Conservation (phyloP, 139 green algal genomes). For the Tetraselmis striata region DNA sequence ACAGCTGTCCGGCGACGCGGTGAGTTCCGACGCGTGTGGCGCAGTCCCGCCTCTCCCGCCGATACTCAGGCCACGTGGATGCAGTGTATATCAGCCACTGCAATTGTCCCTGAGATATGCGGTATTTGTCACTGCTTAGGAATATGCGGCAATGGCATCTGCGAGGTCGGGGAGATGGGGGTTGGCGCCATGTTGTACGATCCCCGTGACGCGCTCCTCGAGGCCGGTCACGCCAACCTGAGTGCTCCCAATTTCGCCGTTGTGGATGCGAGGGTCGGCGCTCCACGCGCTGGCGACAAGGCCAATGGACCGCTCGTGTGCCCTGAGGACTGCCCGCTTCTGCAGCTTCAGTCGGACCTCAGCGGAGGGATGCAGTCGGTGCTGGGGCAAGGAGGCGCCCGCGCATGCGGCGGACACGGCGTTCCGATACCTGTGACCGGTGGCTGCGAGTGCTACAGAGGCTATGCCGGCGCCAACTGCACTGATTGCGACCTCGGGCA, state of each 20-base stretch:
- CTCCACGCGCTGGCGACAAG: no score
- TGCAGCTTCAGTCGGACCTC: not conserved
- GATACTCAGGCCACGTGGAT: no score
- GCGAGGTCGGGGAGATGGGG: slow-evolving; percentile 25
- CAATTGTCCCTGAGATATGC: not conserved
- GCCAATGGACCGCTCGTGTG: not conserved
- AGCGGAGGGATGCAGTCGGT: no score
- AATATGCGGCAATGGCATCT: slow-evolving; percentile 46
- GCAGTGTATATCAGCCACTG: no score
- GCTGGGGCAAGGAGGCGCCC: not conserved
- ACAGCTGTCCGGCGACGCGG: no score
- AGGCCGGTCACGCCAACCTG: no score
- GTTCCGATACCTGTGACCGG: not conserved
- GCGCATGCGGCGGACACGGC: not conserved
- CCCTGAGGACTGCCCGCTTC: not conserved
- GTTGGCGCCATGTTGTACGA: not conserved
- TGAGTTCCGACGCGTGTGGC: no score
- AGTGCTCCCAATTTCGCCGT: no score
- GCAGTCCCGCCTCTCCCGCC: no score
- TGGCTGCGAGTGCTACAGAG: not conserved
- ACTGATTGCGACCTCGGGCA: no score
- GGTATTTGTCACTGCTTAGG: slow-evolving; percentile 18
- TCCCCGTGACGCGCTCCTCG: no score
- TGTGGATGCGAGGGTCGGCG: no score
- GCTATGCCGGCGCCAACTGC: not conserved